Evolutionary conservation across 2,329 filamentous ascomycete species (phyloP), one percentile per base, ranked within the genome.

Genomic region (Pseudogymnoascus destructans): DNA sequence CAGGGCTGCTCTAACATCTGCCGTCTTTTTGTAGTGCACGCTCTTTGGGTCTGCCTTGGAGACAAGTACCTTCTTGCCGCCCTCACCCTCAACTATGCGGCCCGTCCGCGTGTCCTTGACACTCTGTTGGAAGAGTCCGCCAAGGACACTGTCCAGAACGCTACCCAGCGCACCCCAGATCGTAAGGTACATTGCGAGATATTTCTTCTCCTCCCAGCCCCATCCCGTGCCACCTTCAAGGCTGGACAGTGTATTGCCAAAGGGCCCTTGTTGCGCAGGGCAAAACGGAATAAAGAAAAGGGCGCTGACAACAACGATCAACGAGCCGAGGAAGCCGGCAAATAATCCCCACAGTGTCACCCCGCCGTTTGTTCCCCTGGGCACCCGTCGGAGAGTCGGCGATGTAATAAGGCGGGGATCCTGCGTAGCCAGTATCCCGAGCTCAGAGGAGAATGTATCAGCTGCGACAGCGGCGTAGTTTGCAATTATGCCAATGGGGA

Each of bases 371-470:
- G 93, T 97, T 55, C 93, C 93, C 1, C 81, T 85, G 0, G 93
- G 91, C 0, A 97, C 93, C 63, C 81, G 79, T 60, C 87, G 84
- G 66, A 93, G 78, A 3, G 73, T 82, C 13, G 79, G 82, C 11
- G 87, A 91, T 3, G 89, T 96, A 68, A 98, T 92, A 35, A 98
- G 80, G 33, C 91, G 83, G 7, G 93, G 93, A 46, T 81, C 75
- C 21, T 79, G 79, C 60, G 78, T 81, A 5, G 91, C 86, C 10
- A 98, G 77, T 59, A 98, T 98, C 11, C 93, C 93, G 17, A 98
- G 82, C 74, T 98, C 93, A 9, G 90, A 95, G 59, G 87, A 91
- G 70, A 96, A 93, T 0, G 93, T 98, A 70, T 98, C 93, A 55
- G 92, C 89, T 17, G 89, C 84, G 8, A 95, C 90, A 55, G 89